Base-by-base conservation (phyloP, 1,284 basidiomycete genomes). In the Phlebopus sp. region DNA sequence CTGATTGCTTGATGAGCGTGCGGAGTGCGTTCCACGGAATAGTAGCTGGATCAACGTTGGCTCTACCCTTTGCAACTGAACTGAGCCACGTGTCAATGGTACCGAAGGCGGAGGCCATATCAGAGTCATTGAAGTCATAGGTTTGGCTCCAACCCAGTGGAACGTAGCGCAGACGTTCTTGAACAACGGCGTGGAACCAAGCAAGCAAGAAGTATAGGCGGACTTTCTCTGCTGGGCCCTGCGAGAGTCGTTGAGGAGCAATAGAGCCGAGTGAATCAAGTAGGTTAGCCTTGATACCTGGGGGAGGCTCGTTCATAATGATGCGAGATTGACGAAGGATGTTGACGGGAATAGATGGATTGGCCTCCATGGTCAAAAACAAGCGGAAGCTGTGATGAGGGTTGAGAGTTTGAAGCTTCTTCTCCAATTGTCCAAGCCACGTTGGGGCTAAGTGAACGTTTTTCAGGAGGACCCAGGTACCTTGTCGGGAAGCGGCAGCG, bases 61-160 rank as follows among this genome's bases (percentile, higher is more conserved):
- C 80, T 52, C 86, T 81, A 18, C 93, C 93, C 62, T 92, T 91
- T 2, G 93, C 86, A 42, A 89, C 76, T 0, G 79, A 69, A 46
- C 76, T 79, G 46, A 97, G 76, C 92, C 94, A 97, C 1, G 83
- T 76, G 62, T 97, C 93, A 63, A 97, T 96, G 10, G 91, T 95
- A 40, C 79, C 80, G 66, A 92, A 87, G 0, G 94, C 93, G 10
- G 94, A 89, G n/a, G 86, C 82, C 79, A 96, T 89, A 63, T 98
- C 95, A 4, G 95, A 96, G 65, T 97, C 93, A 68, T 97, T 97
- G 79, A 97, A 97, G 67, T 97, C 95, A 69, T 97, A 97, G 1
- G 79, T 78, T 71, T 97, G 93, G 63, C 88, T 93, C 92, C 94
- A 98, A 1, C 95, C 94, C 19, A 98, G 76, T 5, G 95, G 95